These are phyloP conservation scores for Nakazawaea siamensis DNA, from an alignment of 805 yeast genomes.

Conservation along the genomic window DNA sequence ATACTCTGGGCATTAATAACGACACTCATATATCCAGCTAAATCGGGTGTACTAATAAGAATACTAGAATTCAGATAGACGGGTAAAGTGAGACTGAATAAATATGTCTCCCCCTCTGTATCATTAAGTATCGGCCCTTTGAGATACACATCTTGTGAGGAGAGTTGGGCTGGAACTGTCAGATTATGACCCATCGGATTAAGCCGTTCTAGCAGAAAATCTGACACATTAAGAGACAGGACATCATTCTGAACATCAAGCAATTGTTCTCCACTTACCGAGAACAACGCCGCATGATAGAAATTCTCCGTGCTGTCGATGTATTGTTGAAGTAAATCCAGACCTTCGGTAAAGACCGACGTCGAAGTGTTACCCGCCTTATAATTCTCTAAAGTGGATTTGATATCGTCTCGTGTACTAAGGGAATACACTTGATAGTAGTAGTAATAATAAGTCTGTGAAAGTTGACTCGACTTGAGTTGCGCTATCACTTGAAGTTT, in stretches of 20 bases:
- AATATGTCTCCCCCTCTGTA: slow-evolving; percentile 26
- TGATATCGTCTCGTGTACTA: slow-evolving; percentile 51
- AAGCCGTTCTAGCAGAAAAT: slow-evolving; percentile 25
- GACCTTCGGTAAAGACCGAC: slow-evolving; percentile 37
- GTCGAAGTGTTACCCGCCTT: slow-evolving; percentile 65
- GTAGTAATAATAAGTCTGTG: slow-evolving; percentile 53
- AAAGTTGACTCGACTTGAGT: slow-evolving; percentile 71
- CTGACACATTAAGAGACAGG: slow-evolving; percentile 19
- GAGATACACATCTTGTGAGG: slow-evolving; percentile 35
- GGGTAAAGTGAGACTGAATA: slow-evolving; percentile 73
- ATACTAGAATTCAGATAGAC: slow-evolving; percentile 69
- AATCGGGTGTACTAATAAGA: slow-evolving; percentile 42
- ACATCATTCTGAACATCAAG: slow-evolving; percentile 29
- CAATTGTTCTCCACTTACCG: slow-evolving; percentile 43
- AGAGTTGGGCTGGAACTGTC: slow-evolving; percentile 35
- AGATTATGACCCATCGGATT: slow-evolving; percentile 44
- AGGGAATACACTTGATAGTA: slow-evolving; percentile 67
- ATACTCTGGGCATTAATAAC: slow-evolving; percentile 39
- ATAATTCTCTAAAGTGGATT: slow-evolving; percentile 49
- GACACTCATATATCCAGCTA: slow-evolving; percentile 68
- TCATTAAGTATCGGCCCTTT: slow-evolving; percentile 58
- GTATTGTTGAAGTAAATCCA: slow-evolving; percentile 47
- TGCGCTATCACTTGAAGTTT: slow-evolving; percentile 72
- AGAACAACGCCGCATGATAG: slow-evolving; percentile 60
- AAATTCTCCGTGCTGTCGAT: slow-evolving; percentile 56